phyloP scores from a whole-genome alignment of 2,329 filamentous ascomycete genomes.

The Sarocladium kiliense region DNA sequence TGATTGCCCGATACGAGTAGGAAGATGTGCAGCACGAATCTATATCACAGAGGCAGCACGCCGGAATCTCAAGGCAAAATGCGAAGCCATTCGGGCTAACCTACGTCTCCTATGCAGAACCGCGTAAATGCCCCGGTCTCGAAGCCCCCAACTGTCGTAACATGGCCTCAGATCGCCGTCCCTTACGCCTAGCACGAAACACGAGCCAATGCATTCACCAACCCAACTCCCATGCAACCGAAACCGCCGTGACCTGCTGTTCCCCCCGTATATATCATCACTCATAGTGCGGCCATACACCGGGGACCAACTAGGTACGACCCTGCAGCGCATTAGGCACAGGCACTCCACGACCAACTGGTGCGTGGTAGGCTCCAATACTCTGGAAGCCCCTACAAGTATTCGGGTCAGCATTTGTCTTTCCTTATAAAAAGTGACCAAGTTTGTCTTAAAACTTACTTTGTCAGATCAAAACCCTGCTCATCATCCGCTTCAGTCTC shows the following conservation, averaged over 20 bases:
- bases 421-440: background rate
- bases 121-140: no score
- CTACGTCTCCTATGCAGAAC: background rate
- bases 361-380: conserved; percentile 58
- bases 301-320: conserved; percentile 18
- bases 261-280: background rate
- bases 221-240: no score
- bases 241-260: background rate
- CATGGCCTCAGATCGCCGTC: no score
- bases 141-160: no score
- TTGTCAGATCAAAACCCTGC: conserved; percentile 53
- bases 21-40: no score
- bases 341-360: conserved; percentile 40
- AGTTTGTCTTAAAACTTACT: conserved; percentile 35
- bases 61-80: background rate
- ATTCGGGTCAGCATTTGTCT: background rate
- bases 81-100: background rate
- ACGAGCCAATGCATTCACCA: no score
- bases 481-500: conserved; percentile 37
- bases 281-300: background rate
- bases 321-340: conserved; percentile 36
- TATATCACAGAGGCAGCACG: no score
- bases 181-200: no score
- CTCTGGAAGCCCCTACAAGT: conserved; percentile 55
- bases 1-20: no score